These are phyloP conservation scores for Penicillium sp. DNA, from an alignment of 2,329 filamentous ascomycete genomes.

Conservation along the genomic window DNA sequence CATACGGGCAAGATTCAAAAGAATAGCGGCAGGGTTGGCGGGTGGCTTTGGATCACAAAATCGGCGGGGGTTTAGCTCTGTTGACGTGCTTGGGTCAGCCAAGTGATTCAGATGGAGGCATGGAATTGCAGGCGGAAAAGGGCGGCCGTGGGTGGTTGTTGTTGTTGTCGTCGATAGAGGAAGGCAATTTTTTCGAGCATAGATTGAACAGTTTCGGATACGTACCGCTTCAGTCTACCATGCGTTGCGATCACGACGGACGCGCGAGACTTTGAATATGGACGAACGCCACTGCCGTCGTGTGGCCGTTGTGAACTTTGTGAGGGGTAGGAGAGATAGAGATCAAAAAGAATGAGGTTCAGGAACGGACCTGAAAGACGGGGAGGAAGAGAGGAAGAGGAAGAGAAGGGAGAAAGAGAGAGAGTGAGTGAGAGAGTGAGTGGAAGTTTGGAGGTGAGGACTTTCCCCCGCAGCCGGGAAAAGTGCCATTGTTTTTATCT, in stretches of 20 bases:
- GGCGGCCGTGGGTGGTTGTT: background rate
- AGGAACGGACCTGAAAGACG: background rate
- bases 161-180: background rate
- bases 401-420: too few species aligned
- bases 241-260: constrained; percentile 22
- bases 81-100: background rate
- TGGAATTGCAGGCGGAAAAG: too few species aligned
- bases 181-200: background rate
- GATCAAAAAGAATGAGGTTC: background rate
- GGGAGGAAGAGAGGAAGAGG: constrained; percentile 6
- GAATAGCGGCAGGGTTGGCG: background rate
- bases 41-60: background rate
- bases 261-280: background rate
- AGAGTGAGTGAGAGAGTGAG: too few species aligned
- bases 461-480: constrained; percentile 6
- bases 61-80: background rate
- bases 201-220: constrained; percentile 5
- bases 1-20: constrained; percentile 16
- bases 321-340: background rate
- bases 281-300: constrained; percentile 13
- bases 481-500: constrained; percentile 8
- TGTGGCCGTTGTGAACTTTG: background rate
- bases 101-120: background rate
- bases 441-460: too few species aligned
- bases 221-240: constrained; percentile 19